phyloP scores from a whole-genome alignment of 306 rosid species.

The Elaeagnus macrophylla region DNA sequence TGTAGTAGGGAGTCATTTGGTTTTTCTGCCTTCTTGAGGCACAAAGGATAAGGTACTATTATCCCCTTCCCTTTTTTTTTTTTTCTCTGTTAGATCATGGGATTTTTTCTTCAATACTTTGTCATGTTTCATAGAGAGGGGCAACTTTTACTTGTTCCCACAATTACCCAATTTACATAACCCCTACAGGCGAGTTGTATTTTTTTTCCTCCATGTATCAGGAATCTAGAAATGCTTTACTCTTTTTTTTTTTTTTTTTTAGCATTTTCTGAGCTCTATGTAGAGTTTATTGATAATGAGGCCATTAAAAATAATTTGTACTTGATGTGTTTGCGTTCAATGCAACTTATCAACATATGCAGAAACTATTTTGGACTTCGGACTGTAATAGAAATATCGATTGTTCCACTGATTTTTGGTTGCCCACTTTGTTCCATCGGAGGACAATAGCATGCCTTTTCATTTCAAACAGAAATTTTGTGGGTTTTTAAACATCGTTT shows the following conservation, averaged over 20 bases:
- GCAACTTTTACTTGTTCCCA: slow-evolving; percentile 18
- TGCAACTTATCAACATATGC: too few species aligned
- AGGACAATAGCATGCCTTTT: too few species aligned
- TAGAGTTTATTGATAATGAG: neutral
- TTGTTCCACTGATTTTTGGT: too few species aligned
- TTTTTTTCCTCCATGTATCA: neutral
- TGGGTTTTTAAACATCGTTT: too few species aligned
- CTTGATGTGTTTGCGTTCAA: too few species aligned
- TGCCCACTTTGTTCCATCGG: too few species aligned
- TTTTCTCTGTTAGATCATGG: neutral
- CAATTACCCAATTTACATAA: slow-evolving; percentile 15
- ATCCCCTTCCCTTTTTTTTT: neutral
- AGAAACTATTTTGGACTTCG: too few species aligned
- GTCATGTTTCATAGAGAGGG: slow-evolving; percentile 15
- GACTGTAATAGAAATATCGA: too few species aligned
- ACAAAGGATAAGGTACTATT: neutral
- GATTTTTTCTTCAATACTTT: slow-evolving; percentile 14
- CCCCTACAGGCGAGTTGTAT: slow-evolving; percentile 13
- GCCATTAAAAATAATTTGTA: too few species aligned
- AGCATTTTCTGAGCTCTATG: neutral
- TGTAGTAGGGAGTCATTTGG: slow-evolving; percentile 25
- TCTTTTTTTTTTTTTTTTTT: neutral
- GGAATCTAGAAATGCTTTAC: neutral
- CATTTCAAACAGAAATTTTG: too few species aligned
- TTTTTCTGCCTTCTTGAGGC: neutral